Evolutionary conservation across 495 filamentous ascomycete species (phyloP).

Genomic region (Aspergillus carlsbadensis): DNA sequence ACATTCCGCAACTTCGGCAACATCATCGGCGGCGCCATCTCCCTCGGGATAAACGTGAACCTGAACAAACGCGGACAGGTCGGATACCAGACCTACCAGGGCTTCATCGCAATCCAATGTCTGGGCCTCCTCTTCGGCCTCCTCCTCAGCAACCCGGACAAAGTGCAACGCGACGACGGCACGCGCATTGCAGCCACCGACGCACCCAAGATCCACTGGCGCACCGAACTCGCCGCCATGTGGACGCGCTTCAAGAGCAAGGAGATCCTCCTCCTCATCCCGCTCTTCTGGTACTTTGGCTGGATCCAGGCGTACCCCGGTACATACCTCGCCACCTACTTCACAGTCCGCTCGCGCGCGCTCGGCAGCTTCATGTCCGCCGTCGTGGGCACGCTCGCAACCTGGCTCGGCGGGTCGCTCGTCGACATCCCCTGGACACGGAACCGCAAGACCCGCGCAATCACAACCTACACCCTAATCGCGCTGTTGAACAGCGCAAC

Average conservation of each 20-base stretch:
- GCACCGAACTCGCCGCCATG: constrained; percentile 29
- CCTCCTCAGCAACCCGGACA: constrained; percentile 50
- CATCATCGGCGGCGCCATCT: constrained; percentile 53
- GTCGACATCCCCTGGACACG: constrained; percentile 24
- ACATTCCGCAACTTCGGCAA: constrained; percentile 54
- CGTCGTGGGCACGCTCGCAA: constrained; percentile 45
- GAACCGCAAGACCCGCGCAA: constrained; percentile 20
- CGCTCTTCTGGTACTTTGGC: constrained; percentile 51
- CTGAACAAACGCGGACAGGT: constrained; percentile 49
- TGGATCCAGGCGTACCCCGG: constrained; percentile 55
- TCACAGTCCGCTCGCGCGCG: constrained; percentile 52
- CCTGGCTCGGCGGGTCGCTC: constrained; percentile 14
- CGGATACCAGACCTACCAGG: constrained; percentile 49
- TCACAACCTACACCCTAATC: constrained; percentile 22
- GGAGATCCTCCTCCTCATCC: constrained; percentile 49
- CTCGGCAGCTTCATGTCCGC: constrained; percentile 48
- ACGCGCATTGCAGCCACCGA: constrained; percentile 14
- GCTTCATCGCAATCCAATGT: constrained; percentile 53
- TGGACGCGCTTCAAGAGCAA: constrained; percentile 41
- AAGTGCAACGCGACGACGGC: constrained; percentile 51
- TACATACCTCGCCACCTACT: constrained; percentile 58
- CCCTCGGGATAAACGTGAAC: constrained; percentile 52
- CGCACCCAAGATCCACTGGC: constrained; percentile 30
- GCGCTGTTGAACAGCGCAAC: constrained; percentile 21
- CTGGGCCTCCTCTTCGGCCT: constrained; percentile 47